Evolutionary conservation across 352 stramenopile species (phyloP).

Genomic region (Phytophthora ramorum): DNA sequence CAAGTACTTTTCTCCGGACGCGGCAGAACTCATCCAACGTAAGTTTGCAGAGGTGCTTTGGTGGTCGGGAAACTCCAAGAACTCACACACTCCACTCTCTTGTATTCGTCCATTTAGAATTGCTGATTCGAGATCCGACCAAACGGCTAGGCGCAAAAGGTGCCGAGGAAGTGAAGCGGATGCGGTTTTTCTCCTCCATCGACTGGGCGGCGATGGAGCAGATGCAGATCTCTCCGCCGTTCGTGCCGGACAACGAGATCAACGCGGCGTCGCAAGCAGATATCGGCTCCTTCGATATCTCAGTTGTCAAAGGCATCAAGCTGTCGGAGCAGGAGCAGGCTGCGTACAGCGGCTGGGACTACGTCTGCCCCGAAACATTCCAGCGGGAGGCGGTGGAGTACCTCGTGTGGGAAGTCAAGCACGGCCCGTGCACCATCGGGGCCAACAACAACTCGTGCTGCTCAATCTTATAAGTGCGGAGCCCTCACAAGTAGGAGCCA

Average conservation of each 20-base stretch:
- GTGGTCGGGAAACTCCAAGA: background rate
- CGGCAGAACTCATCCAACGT: conserved; percentile 80
- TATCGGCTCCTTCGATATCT: conserved; percentile 84
- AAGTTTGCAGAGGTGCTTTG: conserved; percentile 21
- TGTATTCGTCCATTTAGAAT: conserved; percentile 45
- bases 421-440: conserved; percentile 73
- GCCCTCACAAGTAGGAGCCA: conserved; percentile 3
- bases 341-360: conserved; percentile 78
- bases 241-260: conserved; percentile 86
- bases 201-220: conserved; percentile 82
- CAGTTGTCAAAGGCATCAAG: conserved; percentile 74
- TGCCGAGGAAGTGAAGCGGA: conserved; percentile 77
- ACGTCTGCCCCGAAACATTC: conserved; percentile 79
- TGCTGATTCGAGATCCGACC: conserved; percentile 76
- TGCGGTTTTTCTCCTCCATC: conserved; percentile 81
- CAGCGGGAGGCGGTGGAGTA: conserved; percentile 86
- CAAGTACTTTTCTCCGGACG: conserved; percentile 84
- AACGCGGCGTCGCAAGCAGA: conserved; percentile 84
- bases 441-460: conserved; percentile 74
- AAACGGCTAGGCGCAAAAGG: conserved; percentile 76
- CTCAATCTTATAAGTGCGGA: conserved; percentile 45
- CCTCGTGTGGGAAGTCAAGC: conserved; percentile 83
- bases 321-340: conserved; percentile 73
- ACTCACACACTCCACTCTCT: conserved; percentile 13
- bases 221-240: conserved; percentile 70